Evolutionary conservation across 192 early-diverging fungal genomes (phyloP).

Genomic region (Dissophora globulifera): DNA sequence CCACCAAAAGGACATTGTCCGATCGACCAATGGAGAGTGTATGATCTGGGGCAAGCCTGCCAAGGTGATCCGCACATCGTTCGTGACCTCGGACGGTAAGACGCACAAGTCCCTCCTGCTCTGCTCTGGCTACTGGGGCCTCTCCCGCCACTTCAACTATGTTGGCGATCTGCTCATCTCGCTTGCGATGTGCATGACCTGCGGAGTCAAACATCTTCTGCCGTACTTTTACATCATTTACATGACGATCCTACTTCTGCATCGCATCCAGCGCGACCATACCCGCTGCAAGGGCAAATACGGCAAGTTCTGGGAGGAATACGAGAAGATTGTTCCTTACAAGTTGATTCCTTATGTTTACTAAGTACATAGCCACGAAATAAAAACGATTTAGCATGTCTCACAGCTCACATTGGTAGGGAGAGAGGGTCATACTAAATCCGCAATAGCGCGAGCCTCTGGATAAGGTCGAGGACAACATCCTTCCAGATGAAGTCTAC

Average conservation of each 20-base stretch:
- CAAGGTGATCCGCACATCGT: slow-evolving; percentile 75
- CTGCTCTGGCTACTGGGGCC: slow-evolving; percentile 83
- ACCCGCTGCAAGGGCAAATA: slow-evolving; percentile 80
- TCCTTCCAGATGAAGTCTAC: too few relatives aligned
- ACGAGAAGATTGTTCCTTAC: slow-evolving; percentile 65
- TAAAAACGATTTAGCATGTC: background rate
- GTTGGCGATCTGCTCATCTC: slow-evolving; percentile 80
- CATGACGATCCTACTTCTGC: slow-evolving; percentile 77
- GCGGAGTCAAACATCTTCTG: slow-evolving; percentile 70
- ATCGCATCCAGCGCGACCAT: slow-evolving; percentile 77
- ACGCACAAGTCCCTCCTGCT: slow-evolving; percentile 71
- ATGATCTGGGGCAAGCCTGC: slow-evolving; percentile 84
- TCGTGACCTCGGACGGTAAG: slow-evolving; percentile 78
- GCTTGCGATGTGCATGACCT: slow-evolving; percentile 78
- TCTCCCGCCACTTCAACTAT: slow-evolving; percentile 89
- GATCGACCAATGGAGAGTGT: slow-evolving; percentile 76
- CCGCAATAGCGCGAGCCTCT: too few relatives aligned
- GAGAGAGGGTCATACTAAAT: too few relatives aligned
- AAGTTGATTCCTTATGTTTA: slow-evolving; percentile 65
- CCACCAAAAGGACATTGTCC: slow-evolving; percentile 81
- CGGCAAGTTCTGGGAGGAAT: slow-evolving; percentile 85
- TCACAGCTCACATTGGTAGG: too few relatives aligned
- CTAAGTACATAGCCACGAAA: slow-evolving; percentile 21
- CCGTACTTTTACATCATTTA: slow-evolving; percentile 88
- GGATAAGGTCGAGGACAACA: too few relatives aligned